phyloP scores from a whole-genome alignment of 495 filamentous ascomycete genomes.

The Daldinia decipiens region DNA sequence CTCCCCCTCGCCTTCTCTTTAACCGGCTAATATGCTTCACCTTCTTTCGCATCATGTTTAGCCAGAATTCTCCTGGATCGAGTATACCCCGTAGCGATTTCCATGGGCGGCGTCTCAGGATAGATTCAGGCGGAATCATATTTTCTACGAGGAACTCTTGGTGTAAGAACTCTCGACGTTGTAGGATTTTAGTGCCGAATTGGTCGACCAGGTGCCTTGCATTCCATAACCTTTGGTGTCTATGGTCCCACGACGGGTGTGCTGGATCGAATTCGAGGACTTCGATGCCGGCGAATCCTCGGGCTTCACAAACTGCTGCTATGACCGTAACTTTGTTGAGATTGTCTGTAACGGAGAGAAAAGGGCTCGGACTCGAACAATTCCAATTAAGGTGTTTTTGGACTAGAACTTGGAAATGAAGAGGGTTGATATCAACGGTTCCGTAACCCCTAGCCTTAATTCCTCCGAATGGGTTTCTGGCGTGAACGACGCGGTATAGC shows the following conservation, averaged over 20 bases:
- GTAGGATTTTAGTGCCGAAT: neutral
- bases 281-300: neutral
- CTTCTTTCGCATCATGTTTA: neutral
- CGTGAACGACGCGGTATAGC: neutral
- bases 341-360: neutral
- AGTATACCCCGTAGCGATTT: neutral
- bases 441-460: neutral
- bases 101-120: neutral
- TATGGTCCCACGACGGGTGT: neutral
- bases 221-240: neutral
- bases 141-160: neutral
- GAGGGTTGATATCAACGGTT: neutral
- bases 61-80: neutral
- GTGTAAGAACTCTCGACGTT: neutral
- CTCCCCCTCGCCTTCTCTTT: neutral
- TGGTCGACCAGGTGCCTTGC: neutral
- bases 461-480: neutral
- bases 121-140: neutral
- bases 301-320: neutral
- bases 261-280: neutral
- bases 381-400: neutral
- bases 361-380: neutral
- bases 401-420: neutral
- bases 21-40: neutral
- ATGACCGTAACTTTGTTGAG: neutral